phyloP scores from a whole-genome alignment of 176 grass and related monocot species.

The Oryza glaberrima region DNA sequence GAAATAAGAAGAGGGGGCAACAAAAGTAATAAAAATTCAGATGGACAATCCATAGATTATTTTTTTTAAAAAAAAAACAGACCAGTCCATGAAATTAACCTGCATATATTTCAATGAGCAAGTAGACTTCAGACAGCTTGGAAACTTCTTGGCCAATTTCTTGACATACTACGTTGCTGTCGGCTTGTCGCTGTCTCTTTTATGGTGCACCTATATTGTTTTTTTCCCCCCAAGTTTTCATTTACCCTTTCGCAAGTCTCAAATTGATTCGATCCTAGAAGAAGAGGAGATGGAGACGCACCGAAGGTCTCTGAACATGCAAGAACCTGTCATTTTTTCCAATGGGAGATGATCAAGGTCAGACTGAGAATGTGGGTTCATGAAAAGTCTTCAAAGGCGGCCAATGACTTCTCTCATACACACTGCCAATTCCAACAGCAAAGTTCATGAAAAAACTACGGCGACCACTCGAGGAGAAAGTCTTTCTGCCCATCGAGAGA shows the following conservation, averaged over 20 bases:
- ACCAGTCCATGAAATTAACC: background rate
- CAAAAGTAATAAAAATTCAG: background rate
- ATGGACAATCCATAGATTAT: background rate
- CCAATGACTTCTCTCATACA: too few relatives aligned
- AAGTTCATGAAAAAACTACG: too few relatives aligned
- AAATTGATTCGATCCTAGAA: background rate
- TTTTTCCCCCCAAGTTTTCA: background rate
- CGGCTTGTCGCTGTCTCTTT: background rate
- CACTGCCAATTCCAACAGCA: too few relatives aligned
- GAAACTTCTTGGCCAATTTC: too few relatives aligned
- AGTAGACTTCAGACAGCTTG: too few relatives aligned
- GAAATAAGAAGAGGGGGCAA: too few relatives aligned
- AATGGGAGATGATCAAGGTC: background rate
- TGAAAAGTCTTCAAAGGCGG: too few relatives aligned
- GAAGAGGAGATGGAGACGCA: background rate
- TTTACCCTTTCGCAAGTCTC: background rate
- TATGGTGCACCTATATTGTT: background rate
- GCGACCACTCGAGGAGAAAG: too few relatives aligned
- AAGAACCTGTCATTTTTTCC: background rate
- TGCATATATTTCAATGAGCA: background rate
- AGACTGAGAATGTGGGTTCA: background rate
- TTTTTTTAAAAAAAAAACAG: too few relatives aligned
- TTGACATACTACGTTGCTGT: too few relatives aligned
- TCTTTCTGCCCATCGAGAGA: too few relatives aligned
- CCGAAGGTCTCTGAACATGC: background rate